Evolutionary conservation across 1,284 basidiomycete genomes (phyloP).

Genomic region (Hypsizygus ulmarius): DNA sequence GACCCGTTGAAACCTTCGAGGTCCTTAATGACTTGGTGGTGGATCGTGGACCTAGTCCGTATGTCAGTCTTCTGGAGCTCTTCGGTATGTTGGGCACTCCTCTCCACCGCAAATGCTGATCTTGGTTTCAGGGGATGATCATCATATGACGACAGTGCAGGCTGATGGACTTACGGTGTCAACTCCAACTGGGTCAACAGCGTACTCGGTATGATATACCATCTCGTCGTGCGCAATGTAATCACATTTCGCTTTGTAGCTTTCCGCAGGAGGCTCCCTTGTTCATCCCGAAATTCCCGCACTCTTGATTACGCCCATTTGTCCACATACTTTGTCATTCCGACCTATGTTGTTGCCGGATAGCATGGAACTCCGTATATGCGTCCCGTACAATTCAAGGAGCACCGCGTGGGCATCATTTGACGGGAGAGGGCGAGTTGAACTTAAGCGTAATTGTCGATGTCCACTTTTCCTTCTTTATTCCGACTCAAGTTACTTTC

Average conservation of each 20-base stretch:
- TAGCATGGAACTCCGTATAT: slow-evolving; percentile 97
- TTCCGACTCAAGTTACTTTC: slow-evolving; percentile 1
- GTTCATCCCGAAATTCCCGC: slow-evolving; percentile 98
- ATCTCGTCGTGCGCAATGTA: background rate
- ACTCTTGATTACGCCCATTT: slow-evolving; percentile 95
- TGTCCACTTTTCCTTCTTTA: background rate
- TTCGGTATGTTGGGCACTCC: slow-evolving; percentile 69
- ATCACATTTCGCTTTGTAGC: slow-evolving; percentile 36
- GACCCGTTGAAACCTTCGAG: slow-evolving; percentile 96
- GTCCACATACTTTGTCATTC: slow-evolving; percentile 98
- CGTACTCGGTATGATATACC: slow-evolving; percentile 77
- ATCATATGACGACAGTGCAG: slow-evolving; percentile 99
- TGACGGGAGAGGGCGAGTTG: slow-evolving; percentile 94
- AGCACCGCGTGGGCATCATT: slow-evolving; percentile 99
- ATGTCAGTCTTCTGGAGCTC: slow-evolving; percentile 92
- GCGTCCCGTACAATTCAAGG: slow-evolving; percentile 97
- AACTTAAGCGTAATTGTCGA: slow-evolving; percentile 80
- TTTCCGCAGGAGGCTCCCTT: slow-evolving; percentile 96
- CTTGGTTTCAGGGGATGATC: slow-evolving; percentile 78
- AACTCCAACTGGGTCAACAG: slow-evolving; percentile 97
- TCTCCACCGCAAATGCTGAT: background rate
- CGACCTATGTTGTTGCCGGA: slow-evolving; percentile 98
- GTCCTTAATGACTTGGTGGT: slow-evolving; percentile 98
- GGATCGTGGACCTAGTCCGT: slow-evolving; percentile 96
- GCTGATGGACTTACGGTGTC: slow-evolving; percentile 96